Conservation (phyloP, 257 asterid species). For the Knoxia roxburghii region DNA sequence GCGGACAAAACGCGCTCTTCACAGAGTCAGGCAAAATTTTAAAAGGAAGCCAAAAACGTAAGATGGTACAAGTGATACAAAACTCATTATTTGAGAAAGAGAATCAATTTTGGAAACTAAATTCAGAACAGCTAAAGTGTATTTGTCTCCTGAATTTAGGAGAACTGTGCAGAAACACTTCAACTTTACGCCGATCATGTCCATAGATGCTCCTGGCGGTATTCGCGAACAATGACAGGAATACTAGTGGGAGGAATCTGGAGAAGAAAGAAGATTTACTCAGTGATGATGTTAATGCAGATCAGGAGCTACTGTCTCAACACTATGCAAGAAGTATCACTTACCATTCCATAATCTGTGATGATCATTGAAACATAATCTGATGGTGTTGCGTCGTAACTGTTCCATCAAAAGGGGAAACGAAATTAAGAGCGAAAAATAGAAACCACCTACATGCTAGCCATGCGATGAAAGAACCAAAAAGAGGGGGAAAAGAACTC, state of each 20-base stretch:
- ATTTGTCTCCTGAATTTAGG: constrained; percentile 2
- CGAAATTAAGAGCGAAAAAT: constrained; percentile 8
- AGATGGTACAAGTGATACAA: constrained; percentile 10
- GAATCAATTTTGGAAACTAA: constrained; percentile 13
- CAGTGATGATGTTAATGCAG: neutral
- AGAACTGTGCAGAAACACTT: neutral
- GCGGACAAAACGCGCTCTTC: constrained; percentile 69
- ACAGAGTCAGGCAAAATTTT: constrained; percentile 38
- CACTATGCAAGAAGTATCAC: too few relatives aligned
- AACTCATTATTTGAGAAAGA: constrained; percentile 20
- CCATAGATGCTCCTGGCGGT: constrained; percentile 66
- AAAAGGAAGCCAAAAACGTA: constrained; percentile 18
- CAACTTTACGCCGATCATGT: constrained; percentile 20
- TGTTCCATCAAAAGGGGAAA: constrained; percentile 16
- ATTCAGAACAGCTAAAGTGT: neutral
- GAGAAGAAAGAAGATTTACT: constrained; percentile 13
- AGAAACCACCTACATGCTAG: constrained; percentile 10
- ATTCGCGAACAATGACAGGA: constrained; percentile 80
- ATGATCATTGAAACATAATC: constrained; percentile 80
- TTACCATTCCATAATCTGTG: constrained; percentile 90
- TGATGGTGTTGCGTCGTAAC: constrained; percentile 84
- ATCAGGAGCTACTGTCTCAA: too few relatives aligned
- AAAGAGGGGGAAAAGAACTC: constrained; percentile 18
- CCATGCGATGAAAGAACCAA: neutral
- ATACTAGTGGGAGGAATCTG: constrained; percentile 89